Evolutionary conservation across 352 stramenopile genomes (phyloP), one percentile per base, ranked within the genome.

Genomic region (Achlya hypogyna): DNA sequence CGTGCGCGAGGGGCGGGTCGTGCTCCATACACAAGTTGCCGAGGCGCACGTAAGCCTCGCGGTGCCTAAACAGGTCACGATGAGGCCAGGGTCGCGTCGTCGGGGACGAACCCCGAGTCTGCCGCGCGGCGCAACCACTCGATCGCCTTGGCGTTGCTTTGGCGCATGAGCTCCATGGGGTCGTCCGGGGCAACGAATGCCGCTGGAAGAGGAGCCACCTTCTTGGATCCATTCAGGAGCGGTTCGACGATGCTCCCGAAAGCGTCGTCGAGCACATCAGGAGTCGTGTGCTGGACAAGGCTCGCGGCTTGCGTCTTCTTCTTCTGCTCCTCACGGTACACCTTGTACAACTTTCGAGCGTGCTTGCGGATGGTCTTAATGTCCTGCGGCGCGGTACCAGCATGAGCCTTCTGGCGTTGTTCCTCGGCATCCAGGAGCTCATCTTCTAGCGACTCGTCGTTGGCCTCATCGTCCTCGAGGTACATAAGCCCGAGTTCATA

Each of bases 101-200:
- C 6, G 34, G 23, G 22, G 58, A 51, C 59, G 42, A 68, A 75
- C 72, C 67, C 76, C 62, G 87, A 87, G 25, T 88, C 83, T 18
- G 86, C 86, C 0, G 86, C 86, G 38, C 81, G 84, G 42, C 86
- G 84, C 32, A 94, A 70, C 86, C 86, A 94, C 65, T 92, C 82
- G 22, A 94, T 73, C 1, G 78, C 82, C 54, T 88, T 83, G 8
- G 81, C 87, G 42, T 76, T 79, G 64, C 90, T 78, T 42, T 53
- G 38, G 3, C 47, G 5, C 38, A 67, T 56, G 5, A 58, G 28
- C 27, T 56, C 42, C 60, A 67, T 67, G 12, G 27, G 22, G 74
- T 73, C 51, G 78, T 75, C 45, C 52, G 63, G 40, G 65, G 73
- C 52, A 42, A 74, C 74, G 6, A 72, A 42, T 25, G 62, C 53